Base-by-base conservation (phyloP, 2,329 filamentous ascomycete genomes). In the Trichophyton mentagrophytes region DNA sequence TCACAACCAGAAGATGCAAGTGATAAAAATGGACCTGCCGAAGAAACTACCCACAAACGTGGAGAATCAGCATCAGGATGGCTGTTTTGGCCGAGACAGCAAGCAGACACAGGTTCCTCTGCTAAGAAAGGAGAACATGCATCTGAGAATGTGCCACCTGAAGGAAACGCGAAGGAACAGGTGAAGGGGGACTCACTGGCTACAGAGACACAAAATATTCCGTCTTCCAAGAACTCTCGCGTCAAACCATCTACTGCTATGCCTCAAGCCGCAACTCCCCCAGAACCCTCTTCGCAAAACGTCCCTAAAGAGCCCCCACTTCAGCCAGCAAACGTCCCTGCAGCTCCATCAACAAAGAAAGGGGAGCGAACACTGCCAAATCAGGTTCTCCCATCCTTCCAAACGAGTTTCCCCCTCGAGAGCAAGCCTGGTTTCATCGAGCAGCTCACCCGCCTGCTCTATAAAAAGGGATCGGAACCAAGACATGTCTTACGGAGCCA, bases 401-500 rank as follows among this genome's bases (percentile, higher is more conserved):
- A 73, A 62, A 73, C 75, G 22, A 80, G 76, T 6, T 79, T 79
- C 63, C 67, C 69, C 36, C 61, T 72, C 57, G 69, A 76, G 65
- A 72, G 75, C 63, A 70, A 70, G 8, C 85, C 87, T 1, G 87
- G 87, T 3, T 82, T 90, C 15, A 69, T 90, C n/a, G 82, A 85
- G 64, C 74, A 75, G 33, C 68, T 80, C 53, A 71, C 73, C 67
- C 67, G 79, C 67, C 64, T 77, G 25, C 66, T 79, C 17, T 72
- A 76, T 62, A 69, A 64, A 79, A 89, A 73, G 78, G 88, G 66
- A 70, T 81, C 59, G 75, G 82, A 71, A 2, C 79, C 80, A 15
- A 85, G 82, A 57, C 88, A 96, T 70, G 84, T 96, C 3, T 86
- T 84, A 65, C 81, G 89, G 36, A 76, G 84, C 5, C 85, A 84